Percentiles rank a stretch among this genome's conserved stretches.
These are phyloP conservation scores for Erysimum cheiri DNA, from an alignment of 441 rosid genomes.

Conservation along the genomic window DNA sequence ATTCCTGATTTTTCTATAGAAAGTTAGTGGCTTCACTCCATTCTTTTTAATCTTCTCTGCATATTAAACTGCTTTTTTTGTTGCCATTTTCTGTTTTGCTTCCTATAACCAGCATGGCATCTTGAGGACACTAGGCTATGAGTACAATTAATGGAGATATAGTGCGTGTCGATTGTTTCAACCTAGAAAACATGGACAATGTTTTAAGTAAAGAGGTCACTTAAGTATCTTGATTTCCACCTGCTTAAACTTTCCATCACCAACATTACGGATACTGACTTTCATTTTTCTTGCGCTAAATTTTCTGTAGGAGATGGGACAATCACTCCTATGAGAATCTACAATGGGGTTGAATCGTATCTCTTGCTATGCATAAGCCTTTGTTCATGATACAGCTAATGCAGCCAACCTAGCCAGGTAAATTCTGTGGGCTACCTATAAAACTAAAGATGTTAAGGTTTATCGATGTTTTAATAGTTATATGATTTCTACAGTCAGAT, in stretches of 20 bases:
- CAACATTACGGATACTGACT: not conserved
- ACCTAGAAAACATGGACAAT: slow-evolving; percentile 80
- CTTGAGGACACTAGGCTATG: slow-evolving; percentile 82
- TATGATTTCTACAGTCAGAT: not conserved
- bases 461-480: not conserved
- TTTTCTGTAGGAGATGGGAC: slow-evolving; percentile 68
- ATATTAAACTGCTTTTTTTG: not conserved
- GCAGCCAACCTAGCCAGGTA: slow-evolving; percentile 46
- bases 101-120: slow-evolving; percentile 64
- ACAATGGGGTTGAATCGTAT: slow-evolving; percentile 82
- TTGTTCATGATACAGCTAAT: slow-evolving; percentile 64
- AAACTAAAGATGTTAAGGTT: not conserved
- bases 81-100: not conserved
- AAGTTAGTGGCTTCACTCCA: not conserved
- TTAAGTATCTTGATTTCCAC: slow-evolving; percentile 49
- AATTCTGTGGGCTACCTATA: not conserved
- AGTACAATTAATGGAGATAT: slow-evolving; percentile 81
- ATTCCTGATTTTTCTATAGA: no score
- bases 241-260: not conserved
- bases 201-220: slow-evolving; percentile 67
- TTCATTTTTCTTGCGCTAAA: not conserved
- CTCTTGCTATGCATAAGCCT: slow-evolving; percentile 69
- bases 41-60: not conserved
- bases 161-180: slow-evolving; percentile 79
- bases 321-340: slow-evolving; percentile 72